phyloP scores from a whole-genome alignment of 129 eudicot genomes.

The Lactuca saligna region DNA sequence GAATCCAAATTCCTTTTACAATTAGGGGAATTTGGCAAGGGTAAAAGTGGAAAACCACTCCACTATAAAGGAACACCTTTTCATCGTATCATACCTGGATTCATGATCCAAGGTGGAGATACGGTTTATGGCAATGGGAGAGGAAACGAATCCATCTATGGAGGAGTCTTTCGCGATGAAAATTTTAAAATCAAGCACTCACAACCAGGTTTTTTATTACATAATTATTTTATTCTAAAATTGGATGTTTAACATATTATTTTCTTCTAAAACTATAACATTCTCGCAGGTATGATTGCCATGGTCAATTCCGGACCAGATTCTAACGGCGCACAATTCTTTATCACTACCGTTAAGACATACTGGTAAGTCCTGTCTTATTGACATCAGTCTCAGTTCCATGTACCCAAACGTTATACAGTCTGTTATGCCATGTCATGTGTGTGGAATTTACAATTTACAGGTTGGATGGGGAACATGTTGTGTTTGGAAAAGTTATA shows the following conservation, averaged over 20 bases:
- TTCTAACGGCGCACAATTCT: conserved; percentile 93
- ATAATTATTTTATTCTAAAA: no score
- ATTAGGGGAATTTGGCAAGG: conserved; percentile 83
- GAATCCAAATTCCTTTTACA: conserved; percentile 22
- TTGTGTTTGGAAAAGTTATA: conserved; percentile 78
- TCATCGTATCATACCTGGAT: conserved; percentile 94
- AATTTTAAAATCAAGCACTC: conserved; percentile 80
- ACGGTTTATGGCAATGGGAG: conserved; percentile 63
- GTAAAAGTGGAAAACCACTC: conserved; percentile 60
- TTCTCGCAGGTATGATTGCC: conserved; percentile 69
- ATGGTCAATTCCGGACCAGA: conserved; percentile 97
- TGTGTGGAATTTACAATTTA: conserved; percentile 9
- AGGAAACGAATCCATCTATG: conserved; percentile 81
- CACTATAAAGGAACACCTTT: conserved; percentile 85
- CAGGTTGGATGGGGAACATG: conserved; percentile 93
- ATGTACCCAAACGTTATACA: no score
- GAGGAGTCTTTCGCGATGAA: conserved; percentile 78
- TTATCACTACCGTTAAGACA: conserved; percentile 88
- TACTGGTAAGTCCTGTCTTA: conserved; percentile 55
- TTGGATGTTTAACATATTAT: no score
- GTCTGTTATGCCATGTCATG: neutral
- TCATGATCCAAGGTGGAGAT: conserved; percentile 99
- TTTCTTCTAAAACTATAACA: conserved; percentile 2
- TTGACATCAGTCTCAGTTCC: neutral
- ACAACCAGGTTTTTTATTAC: conserved; percentile 61